Evolutionary conservation across 2,329 filamentous ascomycete genomes (phyloP).

Genomic region (Colletotrichum kahawae): DNA sequence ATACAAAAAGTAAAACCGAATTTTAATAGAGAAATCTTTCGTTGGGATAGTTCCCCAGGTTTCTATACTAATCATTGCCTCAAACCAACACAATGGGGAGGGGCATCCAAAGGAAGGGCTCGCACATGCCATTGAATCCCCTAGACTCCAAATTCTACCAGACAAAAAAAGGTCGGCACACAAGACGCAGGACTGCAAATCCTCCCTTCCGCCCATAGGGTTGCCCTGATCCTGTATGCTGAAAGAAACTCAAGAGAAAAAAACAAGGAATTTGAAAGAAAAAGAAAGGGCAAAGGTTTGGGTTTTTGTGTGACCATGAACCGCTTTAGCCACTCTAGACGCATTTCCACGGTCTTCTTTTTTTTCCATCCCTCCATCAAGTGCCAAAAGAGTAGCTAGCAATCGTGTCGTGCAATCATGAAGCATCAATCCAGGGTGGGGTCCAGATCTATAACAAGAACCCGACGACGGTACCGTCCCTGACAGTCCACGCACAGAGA

Average conservation of each 20-base stretch:
- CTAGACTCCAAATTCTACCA: constrained; percentile 16
- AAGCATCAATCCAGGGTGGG: constrained; percentile 17
- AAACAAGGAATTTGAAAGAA: background rate
- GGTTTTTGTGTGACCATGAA: constrained; percentile 1
- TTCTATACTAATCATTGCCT: constrained; percentile 20
- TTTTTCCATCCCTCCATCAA: background rate
- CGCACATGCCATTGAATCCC: constrained; percentile 13
- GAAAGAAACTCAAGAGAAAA: constrained; percentile 11
- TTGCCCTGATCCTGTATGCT: constrained; percentile 23
- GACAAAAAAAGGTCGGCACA: constrained; percentile 2
- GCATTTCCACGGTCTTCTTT: constrained; percentile 5
- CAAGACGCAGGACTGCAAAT: constrained; percentile 8
- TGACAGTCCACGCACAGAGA: constrained; percentile 16
- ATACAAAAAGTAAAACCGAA: background rate
- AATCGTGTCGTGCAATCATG: constrained; percentile 22
- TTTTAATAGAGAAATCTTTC: constrained; percentile 1
- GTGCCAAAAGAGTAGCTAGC: constrained; percentile 8
- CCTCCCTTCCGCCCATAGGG: constrained; percentile 13
- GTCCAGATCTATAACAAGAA: constrained; percentile 9
- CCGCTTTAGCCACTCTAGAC: constrained; percentile 6
- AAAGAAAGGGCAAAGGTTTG: background rate
- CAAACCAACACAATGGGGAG: constrained; percentile 16
- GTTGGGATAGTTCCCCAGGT: background rate
- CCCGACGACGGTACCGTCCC: constrained; percentile 8
- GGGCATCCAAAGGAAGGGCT: constrained; percentile 18